Base-by-base conservation (phyloP, 371 early-diverging fungal species). In the Synchytrium microbalum region DNA sequence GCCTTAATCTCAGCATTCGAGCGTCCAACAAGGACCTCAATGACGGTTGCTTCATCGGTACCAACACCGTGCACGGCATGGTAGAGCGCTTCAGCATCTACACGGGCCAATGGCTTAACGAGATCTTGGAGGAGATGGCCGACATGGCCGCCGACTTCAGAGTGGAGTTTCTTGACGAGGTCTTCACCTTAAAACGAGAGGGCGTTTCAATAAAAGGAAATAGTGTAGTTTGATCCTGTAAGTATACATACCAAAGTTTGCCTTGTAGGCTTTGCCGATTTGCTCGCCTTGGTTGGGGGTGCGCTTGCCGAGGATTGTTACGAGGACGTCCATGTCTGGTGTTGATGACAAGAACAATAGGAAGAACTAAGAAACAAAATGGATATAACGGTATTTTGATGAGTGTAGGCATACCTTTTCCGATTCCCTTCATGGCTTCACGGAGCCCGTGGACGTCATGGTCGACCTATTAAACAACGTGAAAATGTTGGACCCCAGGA, bases 1-100 rank as follows among this genome's bases (percentile, higher is more conserved):
- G 32, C 70, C 14, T 32, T 33, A 56, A 76, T 63, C 53, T 76
- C 74, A 51, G 38, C 30, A 60, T 73, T 73, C 54, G 74, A 24
- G 16, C n/a, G 16, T 58, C 26, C 65, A 26, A 57, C 24, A n/a
- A 77, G 59, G 10, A 72, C 30, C 53, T 69, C 69, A 46, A 68
- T 64, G 10, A 67, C 25, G 10, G 46, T 26, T 16, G 70, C 72
- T 66, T 67, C 72, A 59, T 67, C 72, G 56, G 62, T 62, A 10
- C 62, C 62, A 13, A 54, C 13, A 14, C 62, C 65, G 14, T 58
- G 24, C 16, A 64, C 65, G 5, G 65, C 68, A 3, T 64, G 14
- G 64, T 64, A 26, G 8, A 64, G 29, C 0, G 8, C 54, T 13
- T 33, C 23, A 26, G 65, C 65, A 24, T 62, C 64, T n/a, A 32